Base-by-base conservation (phyloP, 208 protist species). In the Willaertia magna region DNA sequence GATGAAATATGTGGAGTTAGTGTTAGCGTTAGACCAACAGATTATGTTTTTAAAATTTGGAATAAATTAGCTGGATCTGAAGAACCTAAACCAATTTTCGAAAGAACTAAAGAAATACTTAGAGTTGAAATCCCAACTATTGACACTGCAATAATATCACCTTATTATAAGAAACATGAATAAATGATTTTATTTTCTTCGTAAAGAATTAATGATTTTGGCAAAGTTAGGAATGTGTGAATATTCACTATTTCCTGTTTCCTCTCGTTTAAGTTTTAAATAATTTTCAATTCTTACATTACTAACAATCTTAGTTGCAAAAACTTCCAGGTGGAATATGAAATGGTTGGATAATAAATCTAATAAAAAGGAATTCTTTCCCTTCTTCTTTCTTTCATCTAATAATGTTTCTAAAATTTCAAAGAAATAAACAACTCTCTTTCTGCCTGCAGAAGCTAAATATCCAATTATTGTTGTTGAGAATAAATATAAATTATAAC, bases 1-100 rank as follows among this genome's bases (percentile, higher is more conserved):
- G 78, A 83, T 55, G 46, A 55, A 43, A 83, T 83, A 59, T 83
- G 78, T 83, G 78, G 78, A n/a, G 11, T 83, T 11, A 55, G 34
- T 26, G 78, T 83, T 55, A 43, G n/a, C n/a, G 20, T 16, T 26
- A 49, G 78, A 55, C 78, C 78, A 12, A 42, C 43, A 4, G 78
- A 83, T 40, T n/a, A 55, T 42, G 30, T 83, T 11, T 83, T 83
- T 26, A 40, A 55, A 52, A 47, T 83, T 20, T 83, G 78, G 78
- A 26, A 81, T 43, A 44, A 16, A 2, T 11, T n/a, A n/a, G n/a
- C 7, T 44, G 67, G 39, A 79, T 12, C 20, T 30, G 74, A 79
- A 79, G 55, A 67, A 16, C 55, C 46, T 39, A n/a, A 79, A n/a
- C 26, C 30, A 3, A 30, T 79, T 76, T 76, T 34, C 16, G 14